Conservation (phyloP, 163 green algal genomes). For the Trebouxia gelatinosa region DNA sequence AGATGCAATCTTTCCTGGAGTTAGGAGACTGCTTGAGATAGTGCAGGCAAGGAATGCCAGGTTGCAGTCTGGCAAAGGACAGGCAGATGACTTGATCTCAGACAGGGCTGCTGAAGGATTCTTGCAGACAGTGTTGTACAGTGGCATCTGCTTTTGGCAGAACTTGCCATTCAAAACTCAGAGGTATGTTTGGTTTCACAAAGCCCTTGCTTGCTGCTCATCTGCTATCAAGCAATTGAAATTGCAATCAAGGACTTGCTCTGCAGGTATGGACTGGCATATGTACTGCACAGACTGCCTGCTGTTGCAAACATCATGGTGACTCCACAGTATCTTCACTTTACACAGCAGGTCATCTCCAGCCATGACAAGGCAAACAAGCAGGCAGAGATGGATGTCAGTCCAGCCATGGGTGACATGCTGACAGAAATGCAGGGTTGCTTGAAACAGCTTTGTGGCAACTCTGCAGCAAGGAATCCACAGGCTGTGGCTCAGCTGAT, state of each 20-base stretch:
- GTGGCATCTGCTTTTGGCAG: conserved; percentile 1
- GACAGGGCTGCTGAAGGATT: conserved; percentile 1
- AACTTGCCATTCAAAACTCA: conserved; percentile 3
- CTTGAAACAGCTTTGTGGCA: conserved; percentile 5
- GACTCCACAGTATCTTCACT: background rate
- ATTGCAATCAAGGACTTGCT: background rate
- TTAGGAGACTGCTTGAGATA: background rate
- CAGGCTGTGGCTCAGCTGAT: background rate
- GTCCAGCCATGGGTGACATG: conserved; percentile 2
- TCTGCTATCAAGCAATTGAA: background rate
- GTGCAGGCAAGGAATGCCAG: background rate
- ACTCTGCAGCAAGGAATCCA: background rate
- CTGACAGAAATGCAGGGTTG: conserved; percentile 9
- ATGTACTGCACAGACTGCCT: background rate
- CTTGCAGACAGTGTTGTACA: background rate
- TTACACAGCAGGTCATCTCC: background rate
- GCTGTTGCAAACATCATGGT: conserved; percentile 5
- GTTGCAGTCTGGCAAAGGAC: background rate
- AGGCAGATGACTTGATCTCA: background rate
- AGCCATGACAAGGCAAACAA: conserved; percentile 1
- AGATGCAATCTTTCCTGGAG: background rate
- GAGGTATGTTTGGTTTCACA: background rate
- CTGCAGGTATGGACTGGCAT: conserved; percentile 1
- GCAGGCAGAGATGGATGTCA: too few relatives aligned
- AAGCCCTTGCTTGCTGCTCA: background rate